These are phyloP conservation scores for Citrullus amarus DNA, from an alignment of 306 rosid genomes.

Conservation along the genomic window DNA sequence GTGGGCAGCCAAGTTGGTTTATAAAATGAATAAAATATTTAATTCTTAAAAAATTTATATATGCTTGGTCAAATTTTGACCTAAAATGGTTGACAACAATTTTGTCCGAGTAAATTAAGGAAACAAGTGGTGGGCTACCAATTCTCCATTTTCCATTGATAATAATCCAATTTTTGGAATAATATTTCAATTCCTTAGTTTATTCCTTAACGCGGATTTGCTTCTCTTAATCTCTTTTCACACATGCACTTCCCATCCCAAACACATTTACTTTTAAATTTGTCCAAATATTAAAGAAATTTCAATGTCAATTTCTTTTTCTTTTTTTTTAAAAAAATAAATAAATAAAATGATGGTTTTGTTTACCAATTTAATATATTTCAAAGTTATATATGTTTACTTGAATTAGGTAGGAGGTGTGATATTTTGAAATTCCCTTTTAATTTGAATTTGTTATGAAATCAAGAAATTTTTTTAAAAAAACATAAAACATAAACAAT, in stretches of 20 bases:
- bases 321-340: no score
- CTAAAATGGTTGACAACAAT: neutral
- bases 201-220: neutral
- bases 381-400: neutral
- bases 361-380: neutral
- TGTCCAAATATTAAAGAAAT: neutral
- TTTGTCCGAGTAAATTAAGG: neutral
- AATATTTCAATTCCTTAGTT: neutral
- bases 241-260: neutral
- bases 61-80: neutral
- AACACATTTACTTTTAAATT: neutral
- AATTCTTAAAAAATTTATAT: neutral
- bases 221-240: neutral
- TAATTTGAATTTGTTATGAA: no score
- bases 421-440: no score
- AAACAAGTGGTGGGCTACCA: neutral
- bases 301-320: neutral
- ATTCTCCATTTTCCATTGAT: neutral
- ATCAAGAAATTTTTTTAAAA: no score
- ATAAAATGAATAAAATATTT: neutral
- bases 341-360: neutral
- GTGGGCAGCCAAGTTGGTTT: neutral
- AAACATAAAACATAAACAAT: no score
- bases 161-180: neutral
- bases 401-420: neutral